Percentiles rank a stretch among this genome's conserved stretches.
phyloP scores from a whole-genome alignment of 257 asterid genomes.

The Primulina tabacum region DNA sequence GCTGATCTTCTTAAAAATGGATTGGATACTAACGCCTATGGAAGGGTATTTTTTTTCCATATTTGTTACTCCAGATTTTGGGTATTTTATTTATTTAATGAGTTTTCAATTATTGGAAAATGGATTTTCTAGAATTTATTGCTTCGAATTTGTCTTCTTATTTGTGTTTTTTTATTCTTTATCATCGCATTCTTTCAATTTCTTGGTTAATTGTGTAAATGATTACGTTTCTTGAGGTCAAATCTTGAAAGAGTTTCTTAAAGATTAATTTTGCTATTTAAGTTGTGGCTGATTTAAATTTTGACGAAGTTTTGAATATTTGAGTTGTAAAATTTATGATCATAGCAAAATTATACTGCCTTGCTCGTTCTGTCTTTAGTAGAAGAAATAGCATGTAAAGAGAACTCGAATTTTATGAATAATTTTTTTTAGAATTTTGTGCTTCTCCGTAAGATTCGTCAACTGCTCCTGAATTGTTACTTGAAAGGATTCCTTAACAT shows the following conservation, averaged over 20 bases:
- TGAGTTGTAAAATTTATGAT: not conserved
- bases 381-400: not conserved
- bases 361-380: not conserved
- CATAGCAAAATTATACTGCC: too few relatives aligned
- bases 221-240: not conserved
- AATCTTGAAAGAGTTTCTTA: slow-evolving; percentile 3
- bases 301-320: not conserved
- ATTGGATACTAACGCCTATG: slow-evolving; percentile 57
- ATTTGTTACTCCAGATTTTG: not conserved
- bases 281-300: not conserved
- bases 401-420: too few relatives aligned
- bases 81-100: slow-evolving; percentile 1
- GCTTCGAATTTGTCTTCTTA: not conserved
- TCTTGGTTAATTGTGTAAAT: slow-evolving; percentile 2
- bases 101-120: not conserved
- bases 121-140: slow-evolving; percentile 8
- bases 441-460: too few relatives aligned
- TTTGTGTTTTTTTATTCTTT: slow-evolving; percentile 8
- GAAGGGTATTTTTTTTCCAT: slow-evolving; percentile 48
- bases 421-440: too few relatives aligned
- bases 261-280: not conserved
- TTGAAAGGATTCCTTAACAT: not conserved
- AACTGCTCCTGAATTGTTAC: too few relatives aligned
- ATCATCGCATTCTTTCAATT: not conserved
- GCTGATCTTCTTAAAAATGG: slow-evolving; percentile 68